A percentile compares a stretch with the other conserved stretches of the same genome.
These are phyloP conservation scores for Fraxinus xanthoxyloides DNA, from an alignment of 305 asterid genomes.

Conservation along the genomic window DNA sequence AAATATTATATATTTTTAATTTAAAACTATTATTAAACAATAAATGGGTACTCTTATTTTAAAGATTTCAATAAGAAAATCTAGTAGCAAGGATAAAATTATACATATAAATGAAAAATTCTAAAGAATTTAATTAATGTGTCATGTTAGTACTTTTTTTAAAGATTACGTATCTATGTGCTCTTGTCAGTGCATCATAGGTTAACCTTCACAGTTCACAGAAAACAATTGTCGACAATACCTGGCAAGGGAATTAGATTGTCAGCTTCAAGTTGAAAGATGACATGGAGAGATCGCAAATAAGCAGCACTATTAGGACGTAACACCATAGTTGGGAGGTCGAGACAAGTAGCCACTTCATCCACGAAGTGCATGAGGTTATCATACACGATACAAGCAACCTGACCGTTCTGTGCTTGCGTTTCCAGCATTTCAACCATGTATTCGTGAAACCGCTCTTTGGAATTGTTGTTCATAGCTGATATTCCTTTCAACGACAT, in stretches of 20 bases:
- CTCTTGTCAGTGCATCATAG: no score
- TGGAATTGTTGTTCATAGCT: slow-evolving; percentile 29
- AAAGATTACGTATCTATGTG: no score
- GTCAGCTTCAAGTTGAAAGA: slow-evolving; percentile 16
- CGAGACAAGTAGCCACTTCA: slow-evolving; percentile 24
- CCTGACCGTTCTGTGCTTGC: not conserved
- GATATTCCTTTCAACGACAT: not conserved
- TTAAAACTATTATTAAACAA: no score
- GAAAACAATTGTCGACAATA: not conserved
- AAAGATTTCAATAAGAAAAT: no score
- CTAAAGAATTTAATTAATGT: no score
- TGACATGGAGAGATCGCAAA: slow-evolving; percentile 12
- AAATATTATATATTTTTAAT: no score
- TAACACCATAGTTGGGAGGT: slow-evolving; percentile 34
- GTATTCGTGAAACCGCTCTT: not conserved
- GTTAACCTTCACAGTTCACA: not conserved
- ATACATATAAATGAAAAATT: no score
- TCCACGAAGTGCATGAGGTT: slow-evolving; percentile 36
- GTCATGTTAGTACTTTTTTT: no score
- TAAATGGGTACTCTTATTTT: no score
- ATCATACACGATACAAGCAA: slow-evolving; percentile 41
- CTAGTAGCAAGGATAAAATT: no score
- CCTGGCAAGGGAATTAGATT: slow-evolving; percentile 36
- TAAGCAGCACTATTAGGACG: slow-evolving; percentile 29
- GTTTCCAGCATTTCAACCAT: not conserved